Evolutionary conservation across 352 stramenopile genomes (phyloP).

Genomic region (Globisporangium nagaii): DNA sequence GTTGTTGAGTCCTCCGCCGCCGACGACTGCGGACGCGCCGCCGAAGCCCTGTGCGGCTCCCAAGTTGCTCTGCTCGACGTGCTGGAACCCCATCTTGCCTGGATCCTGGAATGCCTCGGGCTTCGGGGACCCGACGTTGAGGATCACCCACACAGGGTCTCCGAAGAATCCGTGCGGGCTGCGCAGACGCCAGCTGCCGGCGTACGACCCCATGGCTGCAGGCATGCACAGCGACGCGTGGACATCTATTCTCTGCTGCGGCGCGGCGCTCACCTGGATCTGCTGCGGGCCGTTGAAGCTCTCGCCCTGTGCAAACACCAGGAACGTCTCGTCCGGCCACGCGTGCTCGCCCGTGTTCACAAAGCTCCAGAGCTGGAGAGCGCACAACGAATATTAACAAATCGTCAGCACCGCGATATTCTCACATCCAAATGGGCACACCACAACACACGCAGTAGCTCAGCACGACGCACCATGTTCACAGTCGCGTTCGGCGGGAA

Average conservation of each 20-base stretch:
- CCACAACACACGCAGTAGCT: background rate
- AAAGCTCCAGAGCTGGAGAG: slow-evolving; percentile 66
- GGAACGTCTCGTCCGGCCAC: slow-evolving; percentile 53
- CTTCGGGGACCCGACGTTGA: slow-evolving; percentile 44
- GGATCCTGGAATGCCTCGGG: slow-evolving; percentile 17
- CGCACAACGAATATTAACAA: background rate
- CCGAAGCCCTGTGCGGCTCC: background rate
- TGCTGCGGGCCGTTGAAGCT: slow-evolving; percentile 53
- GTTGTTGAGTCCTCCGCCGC: slow-evolving; percentile 6
- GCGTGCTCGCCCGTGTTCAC: slow-evolving; percentile 48
- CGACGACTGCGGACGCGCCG: slow-evolving; percentile 2
- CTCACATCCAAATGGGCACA: slow-evolving; percentile 1
- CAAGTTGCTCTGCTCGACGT: slow-evolving; percentile 1
- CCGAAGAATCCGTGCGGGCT: slow-evolving; percentile 62
- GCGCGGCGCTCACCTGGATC: slow-evolving; percentile 34
- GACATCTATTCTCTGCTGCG: slow-evolving; percentile 60
- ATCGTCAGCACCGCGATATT: no score
- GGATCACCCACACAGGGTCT: slow-evolving; percentile 71
- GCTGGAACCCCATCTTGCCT: slow-evolving; percentile 12
- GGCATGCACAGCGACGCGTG: slow-evolving; percentile 54
- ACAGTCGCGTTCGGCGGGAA: slow-evolving; percentile 42
- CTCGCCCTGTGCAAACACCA: slow-evolving; percentile 67
- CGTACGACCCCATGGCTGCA: slow-evolving; percentile 45
- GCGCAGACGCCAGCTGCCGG: slow-evolving; percentile 72
- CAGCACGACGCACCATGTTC: slow-evolving; percentile 60